A percentile compares a stretch with the other conserved stretches of the same genome.
phyloP scores from a whole-genome alignment of 768 basidiomycete species.

The Tulasnella calospora region DNA sequence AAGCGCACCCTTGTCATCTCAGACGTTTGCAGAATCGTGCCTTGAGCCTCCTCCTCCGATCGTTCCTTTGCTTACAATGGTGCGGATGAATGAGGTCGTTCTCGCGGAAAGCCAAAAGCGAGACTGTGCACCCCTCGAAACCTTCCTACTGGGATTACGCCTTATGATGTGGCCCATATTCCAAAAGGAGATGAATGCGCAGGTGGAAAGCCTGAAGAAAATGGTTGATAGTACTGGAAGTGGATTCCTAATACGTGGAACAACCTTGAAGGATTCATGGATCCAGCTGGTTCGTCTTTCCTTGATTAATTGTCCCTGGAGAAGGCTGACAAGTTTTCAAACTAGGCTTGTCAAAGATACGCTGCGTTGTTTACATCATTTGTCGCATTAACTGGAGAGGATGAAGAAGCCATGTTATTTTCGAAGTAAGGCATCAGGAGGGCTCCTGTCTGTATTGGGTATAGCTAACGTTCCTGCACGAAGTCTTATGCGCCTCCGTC shows the following conservation, averaged over 20 bases:
- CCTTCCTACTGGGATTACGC: slow-evolving; percentile 72
- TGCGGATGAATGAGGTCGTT: slow-evolving; percentile 80
- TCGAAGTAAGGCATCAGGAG: slow-evolving; percentile 58
- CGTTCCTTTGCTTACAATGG: slow-evolving; percentile 80
- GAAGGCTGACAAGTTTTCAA: slow-evolving; percentile 28
- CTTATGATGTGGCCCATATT: slow-evolving; percentile 92
- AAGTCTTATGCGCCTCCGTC: slow-evolving; percentile 78
- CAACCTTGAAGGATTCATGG: slow-evolving; percentile 17
- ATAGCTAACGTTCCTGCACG: not conserved
- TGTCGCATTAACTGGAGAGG: slow-evolving; percentile 71
- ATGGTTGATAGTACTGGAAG: slow-evolving; percentile 62
- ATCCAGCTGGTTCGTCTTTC: slow-evolving; percentile 18
- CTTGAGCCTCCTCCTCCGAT: slow-evolving; percentile 72
- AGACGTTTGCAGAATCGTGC: slow-evolving; percentile 41
- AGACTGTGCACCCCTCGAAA: slow-evolving; percentile 72
- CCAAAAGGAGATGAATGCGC: slow-evolving; percentile 79
- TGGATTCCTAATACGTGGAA: slow-evolving; percentile 11
- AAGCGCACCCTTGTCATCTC: not conserved
- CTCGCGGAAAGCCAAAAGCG: slow-evolving; percentile 70
- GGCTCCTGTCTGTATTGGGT: not conserved
- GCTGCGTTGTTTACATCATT: slow-evolving; percentile 75
- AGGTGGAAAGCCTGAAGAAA: slow-evolving; percentile 76
- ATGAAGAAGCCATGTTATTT: slow-evolving; percentile 95
- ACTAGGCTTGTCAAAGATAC: slow-evolving; percentile 70
- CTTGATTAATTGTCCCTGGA: slow-evolving; percentile 26